A percentile compares a stretch with the other conserved stretches of the same genome.
These are phyloP conservation scores for Cercospora sp. DNA, from an alignment of 2,329 filamentous ascomycete species.

Conservation along the genomic window DNA sequence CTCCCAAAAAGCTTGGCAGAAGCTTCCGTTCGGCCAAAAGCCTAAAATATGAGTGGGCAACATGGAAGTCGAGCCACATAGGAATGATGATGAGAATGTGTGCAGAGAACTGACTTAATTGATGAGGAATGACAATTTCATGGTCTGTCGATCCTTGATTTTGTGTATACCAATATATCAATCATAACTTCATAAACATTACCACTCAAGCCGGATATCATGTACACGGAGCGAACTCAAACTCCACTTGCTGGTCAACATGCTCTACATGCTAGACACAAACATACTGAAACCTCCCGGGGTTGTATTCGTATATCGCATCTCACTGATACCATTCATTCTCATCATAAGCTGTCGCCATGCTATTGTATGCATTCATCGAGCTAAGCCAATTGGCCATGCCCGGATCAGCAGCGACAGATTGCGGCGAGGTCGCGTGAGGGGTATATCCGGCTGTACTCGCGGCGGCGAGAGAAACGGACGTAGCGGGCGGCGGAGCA, in stretches of 20 bases:
- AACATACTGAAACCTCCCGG: neutral
- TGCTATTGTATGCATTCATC: slow-evolving; percentile 34
- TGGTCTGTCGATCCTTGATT: neutral
- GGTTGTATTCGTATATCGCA: neutral
- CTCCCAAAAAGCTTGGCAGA: neutral
- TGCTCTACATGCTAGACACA: neutral
- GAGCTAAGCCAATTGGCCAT: slow-evolving; percentile 33
- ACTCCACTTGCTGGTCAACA: neutral
- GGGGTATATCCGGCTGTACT: neutral
- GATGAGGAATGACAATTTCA: neutral
- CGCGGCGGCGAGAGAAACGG: neutral
- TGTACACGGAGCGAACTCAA: neutral
- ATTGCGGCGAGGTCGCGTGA: slow-evolving; percentile 2
- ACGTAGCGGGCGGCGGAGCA: neutral
- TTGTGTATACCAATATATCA: neutral
- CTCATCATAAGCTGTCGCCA: slow-evolving; percentile 41
- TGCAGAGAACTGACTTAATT: neutral
- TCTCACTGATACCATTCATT: slow-evolving; percentile 45
- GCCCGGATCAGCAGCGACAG: slow-evolving; percentile 9
- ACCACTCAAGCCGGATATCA: neutral
- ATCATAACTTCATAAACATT: neutral
- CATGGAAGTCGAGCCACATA: neutral
- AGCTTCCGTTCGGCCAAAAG: neutral
- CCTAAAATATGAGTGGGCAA: neutral
- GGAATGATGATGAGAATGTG: neutral